Conservation (phyloP, 1,284 basidiomycete genomes). For the Rhodotorula sp. region DNA sequence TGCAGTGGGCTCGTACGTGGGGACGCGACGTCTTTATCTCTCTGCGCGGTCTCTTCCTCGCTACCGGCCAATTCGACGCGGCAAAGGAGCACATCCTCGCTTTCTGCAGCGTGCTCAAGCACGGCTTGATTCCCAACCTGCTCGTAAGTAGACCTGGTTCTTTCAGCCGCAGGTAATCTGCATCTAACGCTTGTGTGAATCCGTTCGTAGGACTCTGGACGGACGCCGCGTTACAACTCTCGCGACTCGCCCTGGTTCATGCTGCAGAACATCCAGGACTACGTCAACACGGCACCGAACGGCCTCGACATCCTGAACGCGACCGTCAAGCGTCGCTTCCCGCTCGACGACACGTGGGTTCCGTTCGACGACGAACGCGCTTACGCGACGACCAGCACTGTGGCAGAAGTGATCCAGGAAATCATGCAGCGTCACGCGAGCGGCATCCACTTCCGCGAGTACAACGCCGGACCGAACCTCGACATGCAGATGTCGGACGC, state of each 20-base stretch:
- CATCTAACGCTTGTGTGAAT: neutral
- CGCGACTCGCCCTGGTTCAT: conserved; percentile 97
- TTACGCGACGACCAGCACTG: conserved; percentile 72
- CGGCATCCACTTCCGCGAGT: conserved; percentile 91
- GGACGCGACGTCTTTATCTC: conserved; percentile 90
- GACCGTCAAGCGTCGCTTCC: conserved; percentile 84
- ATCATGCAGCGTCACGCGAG: conserved; percentile 88
- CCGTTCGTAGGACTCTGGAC: conserved; percentile 40
- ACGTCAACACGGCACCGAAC: conserved; percentile 76
- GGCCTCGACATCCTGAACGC: conserved; percentile 78
- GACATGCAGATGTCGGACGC: conserved; percentile 92
- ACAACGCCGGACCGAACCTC: conserved; percentile 92
- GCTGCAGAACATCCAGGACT: conserved; percentile 96
- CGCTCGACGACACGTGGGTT: conserved; percentile 89
- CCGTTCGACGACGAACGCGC: conserved; percentile 82
- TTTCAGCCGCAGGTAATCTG: neutral
- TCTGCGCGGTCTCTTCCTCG: conserved; percentile 82
- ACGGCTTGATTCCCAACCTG: conserved; percentile 78
- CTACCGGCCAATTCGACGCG: conserved; percentile 81
- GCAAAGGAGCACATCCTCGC: conserved; percentile 84
- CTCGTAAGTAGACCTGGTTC: conserved; percentile 60
- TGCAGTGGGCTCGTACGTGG: conserved; percentile 85
- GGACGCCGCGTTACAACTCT: conserved; percentile 68
- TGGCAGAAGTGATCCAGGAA: conserved; percentile 94
- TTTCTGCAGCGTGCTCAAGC: conserved; percentile 46